These are phyloP conservation scores for Populus davidiana DNA, from an alignment of 345 rosid genomes.

Conservation along the genomic window DNA sequence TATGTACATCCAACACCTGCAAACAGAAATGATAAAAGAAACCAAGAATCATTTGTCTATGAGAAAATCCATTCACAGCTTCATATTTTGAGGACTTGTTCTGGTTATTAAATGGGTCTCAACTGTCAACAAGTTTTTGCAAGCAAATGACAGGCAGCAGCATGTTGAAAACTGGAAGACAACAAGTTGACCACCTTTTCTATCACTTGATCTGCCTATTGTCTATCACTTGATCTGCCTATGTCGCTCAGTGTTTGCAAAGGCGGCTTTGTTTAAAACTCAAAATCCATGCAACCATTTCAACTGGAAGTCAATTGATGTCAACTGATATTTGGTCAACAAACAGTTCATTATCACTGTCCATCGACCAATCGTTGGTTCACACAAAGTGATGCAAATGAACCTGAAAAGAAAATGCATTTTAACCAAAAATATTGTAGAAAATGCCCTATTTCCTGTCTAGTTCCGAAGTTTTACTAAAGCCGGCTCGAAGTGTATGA, in stretches of 20 bases:
- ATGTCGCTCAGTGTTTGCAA: background rate
- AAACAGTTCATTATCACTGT: background rate
- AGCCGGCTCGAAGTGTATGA: background rate
- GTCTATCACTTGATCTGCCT: background rate
- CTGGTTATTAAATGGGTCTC: background rate
- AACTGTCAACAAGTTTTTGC: background rate
- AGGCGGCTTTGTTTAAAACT: background rate
- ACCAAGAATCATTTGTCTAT: background rate
- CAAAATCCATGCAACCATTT: background rate
- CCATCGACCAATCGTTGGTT: background rate
- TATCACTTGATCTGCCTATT: background rate
- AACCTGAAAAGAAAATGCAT: background rate
- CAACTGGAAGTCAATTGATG: background rate
- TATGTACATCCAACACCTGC: constrained; percentile 6
- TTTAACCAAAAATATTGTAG: background rate
- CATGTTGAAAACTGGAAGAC: background rate
- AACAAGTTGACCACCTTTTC: background rate
- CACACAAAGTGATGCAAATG: background rate
- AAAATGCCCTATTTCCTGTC: background rate
- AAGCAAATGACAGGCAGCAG: background rate
- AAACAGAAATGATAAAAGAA: background rate
- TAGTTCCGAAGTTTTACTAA: background rate
- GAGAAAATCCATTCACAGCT: background rate
- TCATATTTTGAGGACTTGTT: background rate
- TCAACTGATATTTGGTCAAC: background rate